phyloP scores from a whole-genome alignment of 768 basidiomycete genomes.

The Serendipita sp. region DNA sequence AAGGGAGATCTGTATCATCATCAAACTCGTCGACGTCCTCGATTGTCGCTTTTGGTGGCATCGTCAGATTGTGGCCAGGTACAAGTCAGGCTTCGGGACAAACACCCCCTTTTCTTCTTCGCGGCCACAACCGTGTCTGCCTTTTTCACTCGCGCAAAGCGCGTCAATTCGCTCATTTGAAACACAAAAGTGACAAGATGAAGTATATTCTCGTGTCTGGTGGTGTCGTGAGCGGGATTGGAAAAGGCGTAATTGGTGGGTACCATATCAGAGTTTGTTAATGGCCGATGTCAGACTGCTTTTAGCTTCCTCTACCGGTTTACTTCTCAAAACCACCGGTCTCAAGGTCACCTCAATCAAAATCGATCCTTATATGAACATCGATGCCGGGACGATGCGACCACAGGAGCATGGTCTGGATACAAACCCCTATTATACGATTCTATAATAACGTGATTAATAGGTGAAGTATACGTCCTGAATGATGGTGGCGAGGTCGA shows the following conservation, averaged over 20 bases:
- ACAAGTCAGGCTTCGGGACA: background rate
- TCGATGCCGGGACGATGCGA: constrained; percentile 97
- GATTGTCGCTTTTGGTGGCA: background rate
- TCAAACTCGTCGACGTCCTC: constrained; percentile 55
- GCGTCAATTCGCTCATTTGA: background rate
- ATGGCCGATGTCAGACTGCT: constrained; percentile 13
- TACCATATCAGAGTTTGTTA: background rate
- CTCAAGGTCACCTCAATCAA: constrained; percentile 98
- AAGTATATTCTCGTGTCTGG: constrained; percentile 96
- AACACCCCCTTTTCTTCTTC: background rate
- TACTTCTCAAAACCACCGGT: constrained; percentile 86
- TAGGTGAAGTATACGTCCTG: constrained; percentile 93
- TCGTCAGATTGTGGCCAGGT: background rate
- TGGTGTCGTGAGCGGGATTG: constrained; percentile 96
- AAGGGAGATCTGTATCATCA: constrained; percentile 83
- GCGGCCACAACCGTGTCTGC: background rate
- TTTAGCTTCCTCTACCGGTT: constrained; percentile 87
- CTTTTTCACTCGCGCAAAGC: too few species aligned
- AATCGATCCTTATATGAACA: constrained; percentile 99
- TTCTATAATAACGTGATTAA: constrained; percentile 6
- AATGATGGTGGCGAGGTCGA: constrained; percentile 99
- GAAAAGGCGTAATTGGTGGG: constrained; percentile 96
- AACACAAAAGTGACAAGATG: background rate
- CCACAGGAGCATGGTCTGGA: constrained; percentile 90
- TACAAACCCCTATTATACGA: background rate